Percentiles rank a stretch among this genome's conserved stretches.
These are phyloP conservation scores for Alternaria gaisen DNA, from an alignment of 2,329 filamentous ascomycete species.

Conservation along the genomic window DNA sequence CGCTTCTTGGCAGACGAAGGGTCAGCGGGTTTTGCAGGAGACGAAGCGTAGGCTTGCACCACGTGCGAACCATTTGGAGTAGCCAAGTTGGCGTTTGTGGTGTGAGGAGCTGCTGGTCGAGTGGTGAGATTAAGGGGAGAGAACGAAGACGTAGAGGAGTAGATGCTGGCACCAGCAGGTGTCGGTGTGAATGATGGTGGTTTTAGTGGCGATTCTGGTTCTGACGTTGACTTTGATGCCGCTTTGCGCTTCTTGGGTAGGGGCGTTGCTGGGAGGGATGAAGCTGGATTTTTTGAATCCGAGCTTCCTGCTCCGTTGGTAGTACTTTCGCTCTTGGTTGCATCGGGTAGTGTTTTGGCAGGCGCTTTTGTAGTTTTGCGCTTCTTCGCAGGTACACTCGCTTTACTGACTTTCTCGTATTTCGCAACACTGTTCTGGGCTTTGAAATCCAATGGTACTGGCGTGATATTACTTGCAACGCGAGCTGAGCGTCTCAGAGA, in stretches of 20 bases:
- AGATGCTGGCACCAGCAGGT: constrained; percentile 59
- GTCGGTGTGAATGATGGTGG: constrained; percentile 54
- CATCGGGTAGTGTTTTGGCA: constrained; percentile 7
- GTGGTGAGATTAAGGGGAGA: constrained; percentile 59
- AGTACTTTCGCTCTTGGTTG: constrained; percentile 5
- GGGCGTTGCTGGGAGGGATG: constrained; percentile 41
- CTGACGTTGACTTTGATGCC: constrained; percentile 7
- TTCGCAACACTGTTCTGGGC: constrained; percentile 17
- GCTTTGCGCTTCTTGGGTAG: constrained; percentile 40
- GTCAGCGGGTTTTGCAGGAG: constrained; percentile 42
- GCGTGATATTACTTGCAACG: constrained; percentile 46
- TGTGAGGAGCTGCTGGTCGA: constrained; percentile 69
- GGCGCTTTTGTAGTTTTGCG: constrained; percentile 30
- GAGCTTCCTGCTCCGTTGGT: background rate
- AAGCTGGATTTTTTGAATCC: constrained; percentile 21
- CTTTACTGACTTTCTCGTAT: constrained; percentile 20
- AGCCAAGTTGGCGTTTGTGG: constrained; percentile 75
- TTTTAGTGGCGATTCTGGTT: constrained; percentile 25
- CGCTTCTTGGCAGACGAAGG: constrained; percentile 55
- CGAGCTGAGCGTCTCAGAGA: constrained; percentile 63
- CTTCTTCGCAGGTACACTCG: constrained; percentile 30
- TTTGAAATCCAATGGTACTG: constrained; percentile 30
- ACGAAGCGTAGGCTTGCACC: constrained; percentile 56
- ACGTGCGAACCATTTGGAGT: constrained; percentile 74
- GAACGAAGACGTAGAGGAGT: constrained; percentile 42